Conservation (phyloP, 495 filamentous ascomycete genomes). For the Pseudotulostoma volvatum region DNA sequence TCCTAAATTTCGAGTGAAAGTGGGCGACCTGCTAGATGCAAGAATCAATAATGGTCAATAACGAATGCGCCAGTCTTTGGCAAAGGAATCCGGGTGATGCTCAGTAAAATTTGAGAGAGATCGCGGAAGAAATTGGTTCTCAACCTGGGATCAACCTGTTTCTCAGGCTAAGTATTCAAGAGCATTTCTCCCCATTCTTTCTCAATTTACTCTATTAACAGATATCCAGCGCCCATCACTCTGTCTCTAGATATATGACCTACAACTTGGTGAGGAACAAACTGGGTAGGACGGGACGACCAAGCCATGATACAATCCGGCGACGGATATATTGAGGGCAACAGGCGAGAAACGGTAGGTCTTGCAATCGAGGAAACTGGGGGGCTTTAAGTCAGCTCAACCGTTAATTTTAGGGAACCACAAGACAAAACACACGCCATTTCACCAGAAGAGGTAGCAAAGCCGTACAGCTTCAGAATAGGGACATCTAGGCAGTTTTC, state of each 20-base stretch:
- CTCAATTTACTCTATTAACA: conserved; percentile 18
- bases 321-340: too few species aligned
- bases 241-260: too few species aligned
- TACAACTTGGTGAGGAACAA: too few species aligned
- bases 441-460: conserved; percentile 5
- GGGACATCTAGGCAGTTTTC: conserved; percentile 16
- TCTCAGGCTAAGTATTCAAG: conserved; percentile 15
- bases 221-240: conserved; percentile 8
- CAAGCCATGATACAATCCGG: too few species aligned
- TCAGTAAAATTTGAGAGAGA: conserved; percentile 14
- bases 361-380: too few species aligned
- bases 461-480: conserved; percentile 21
- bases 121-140: conserved; percentile 15
- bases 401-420: not conserved
- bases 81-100: conserved; percentile 10
- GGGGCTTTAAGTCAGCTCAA: too few species aligned
- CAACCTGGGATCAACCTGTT: conserved; percentile 7
- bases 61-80: conserved; percentile 15
- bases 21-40: conserved; percentile 14
- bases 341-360: too few species aligned
- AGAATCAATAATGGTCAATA: conserved; percentile 9
- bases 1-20: conserved; percentile 13
- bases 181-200: conserved; percentile 12
- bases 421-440: not conserved
- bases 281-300: too few species aligned